Evolutionary conservation across 371 early-diverging fungal species (phyloP).

Genomic region (Capniomyces stellatus): DNA sequence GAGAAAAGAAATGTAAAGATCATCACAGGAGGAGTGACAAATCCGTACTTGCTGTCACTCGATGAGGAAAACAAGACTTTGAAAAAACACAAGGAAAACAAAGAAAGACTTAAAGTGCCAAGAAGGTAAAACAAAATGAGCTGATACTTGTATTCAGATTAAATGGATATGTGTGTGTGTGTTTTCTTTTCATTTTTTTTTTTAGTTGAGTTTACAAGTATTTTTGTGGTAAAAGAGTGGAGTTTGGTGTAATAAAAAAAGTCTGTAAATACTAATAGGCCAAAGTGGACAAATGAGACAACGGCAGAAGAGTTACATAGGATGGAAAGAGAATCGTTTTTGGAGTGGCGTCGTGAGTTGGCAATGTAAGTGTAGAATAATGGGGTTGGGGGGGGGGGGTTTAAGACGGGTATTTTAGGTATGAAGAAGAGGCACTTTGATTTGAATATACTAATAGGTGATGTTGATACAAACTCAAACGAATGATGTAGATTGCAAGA

Average conservation of each 20-base stretch:
- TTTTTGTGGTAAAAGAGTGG: too few species aligned
- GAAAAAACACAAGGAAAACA: constrained; percentile 51
- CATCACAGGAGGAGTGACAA: constrained; percentile 33
- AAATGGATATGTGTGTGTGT: too few species aligned
- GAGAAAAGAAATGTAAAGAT: constrained; percentile 77
- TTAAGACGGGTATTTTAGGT: too few species aligned
- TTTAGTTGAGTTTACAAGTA: constrained; percentile 1
- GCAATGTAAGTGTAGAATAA: too few species aligned
- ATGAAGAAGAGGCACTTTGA: too few species aligned
- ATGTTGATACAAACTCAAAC: too few species aligned
- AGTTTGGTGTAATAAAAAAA: too few species aligned
- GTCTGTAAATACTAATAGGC: constrained; percentile 26
- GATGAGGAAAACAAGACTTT: constrained; percentile 59
- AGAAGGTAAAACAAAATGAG: constrained; percentile 22
- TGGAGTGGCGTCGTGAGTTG: constrained; percentile 82
- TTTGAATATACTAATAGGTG: too few species aligned
- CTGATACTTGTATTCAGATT: too few species aligned
- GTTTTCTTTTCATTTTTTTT: constrained; percentile 6
- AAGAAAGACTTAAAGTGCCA: constrained; percentile 58
- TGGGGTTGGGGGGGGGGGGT: too few species aligned
- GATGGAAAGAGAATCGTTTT: constrained; percentile 65
- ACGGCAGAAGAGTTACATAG: constrained; percentile 65
- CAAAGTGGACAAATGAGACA: constrained; percentile 74
- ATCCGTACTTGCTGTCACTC: constrained; percentile 62
- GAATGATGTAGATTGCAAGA: constrained; percentile 50